Base-by-base conservation (phyloP, 495 filamentous ascomycete genomes). In the Talaromyces proteolyticus region DNA sequence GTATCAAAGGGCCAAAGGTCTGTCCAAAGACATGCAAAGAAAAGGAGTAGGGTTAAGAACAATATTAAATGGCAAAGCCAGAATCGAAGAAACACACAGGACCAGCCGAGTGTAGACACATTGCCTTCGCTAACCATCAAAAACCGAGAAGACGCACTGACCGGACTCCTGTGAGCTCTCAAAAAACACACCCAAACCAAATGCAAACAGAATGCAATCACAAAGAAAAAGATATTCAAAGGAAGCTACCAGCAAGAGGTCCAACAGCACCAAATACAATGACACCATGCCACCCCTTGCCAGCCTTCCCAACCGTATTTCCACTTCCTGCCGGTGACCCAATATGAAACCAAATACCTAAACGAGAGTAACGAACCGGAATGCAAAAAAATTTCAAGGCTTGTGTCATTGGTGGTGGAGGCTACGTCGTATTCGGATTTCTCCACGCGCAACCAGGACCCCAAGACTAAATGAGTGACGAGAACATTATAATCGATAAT, bases 31-130 rank as follows among this genome's bases (percentile, higher is more conserved):
- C 53, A 60, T 55, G 58, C 61, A 49, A 44, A 51, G 53, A 56
- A 57, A 51, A 51, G n/a, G n/a, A n/a, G 47, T 45, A 44, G 53
- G 45, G 57, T 50, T 62, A 60, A 53, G 50, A 49, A 19, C 38
- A 49, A 16, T 49, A 49, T 47, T 47, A 49, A 49, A 49, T 49
- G 47, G 47, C 47, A 41, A 23, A 49, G 47, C 47, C 47, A 73
- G 68, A 58, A 69, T 54, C 47, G 47, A 52, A 64, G 58, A 60
- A 73, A 69, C 71, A 74, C 71, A 66, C 71, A 75, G 71, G 71
- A 70, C 71, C 71, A 75, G 71, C 71, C 71, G 59, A 67, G 69
- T 73, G 71, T 69, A 60, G 66, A 66, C 59, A 60, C 62, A 57
- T 67, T 64, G 57, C 59, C 57, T 53, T 55, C 53, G 53, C 57